These are phyloP conservation scores for Ascochyta rabiei DNA, from an alignment of 2,329 filamentous ascomycete genomes.

Conservation along the genomic window DNA sequence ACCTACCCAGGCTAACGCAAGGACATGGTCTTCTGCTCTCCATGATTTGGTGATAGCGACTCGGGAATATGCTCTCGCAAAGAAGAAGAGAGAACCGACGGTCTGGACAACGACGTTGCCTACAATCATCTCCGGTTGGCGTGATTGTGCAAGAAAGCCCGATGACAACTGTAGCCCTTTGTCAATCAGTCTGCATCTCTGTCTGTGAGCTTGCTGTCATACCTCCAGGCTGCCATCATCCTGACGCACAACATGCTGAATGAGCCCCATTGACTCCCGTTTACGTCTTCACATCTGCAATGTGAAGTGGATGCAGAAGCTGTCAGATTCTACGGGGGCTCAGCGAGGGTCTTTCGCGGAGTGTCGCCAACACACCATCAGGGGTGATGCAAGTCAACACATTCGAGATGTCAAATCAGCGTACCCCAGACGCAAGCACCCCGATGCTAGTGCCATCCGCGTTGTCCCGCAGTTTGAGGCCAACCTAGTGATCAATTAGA, in stretches of 20 bases:
- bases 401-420: conserved; percentile 2
- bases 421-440: neutral
- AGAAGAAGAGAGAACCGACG: conserved; percentile 24
- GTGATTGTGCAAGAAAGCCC: conserved; percentile 16
- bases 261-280: conserved; percentile 5
- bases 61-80: conserved; percentile 29
- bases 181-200: neutral
- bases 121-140: conserved; percentile 22
- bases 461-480: conserved; percentile 11
- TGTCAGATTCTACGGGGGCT: conserved; percentile 7
- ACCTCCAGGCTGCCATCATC: conserved; percentile 6
- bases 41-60: conserved; percentile 21
- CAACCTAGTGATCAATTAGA: neutral
- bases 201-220: neutral
- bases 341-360: conserved; percentile 5
- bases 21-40: conserved; percentile 26
- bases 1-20: conserved; percentile 27
- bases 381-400: conserved; percentile 6
- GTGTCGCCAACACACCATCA: neutral
- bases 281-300: neutral
- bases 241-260: conserved; percentile 11
- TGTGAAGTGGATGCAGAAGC: neutral
- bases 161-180: conserved; percentile 1
- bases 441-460: neutral
- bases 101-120: conserved; percentile 25